phyloP scores from a whole-genome alignment of 768 basidiomycete genomes.

The Gyrodon lividus region DNA sequence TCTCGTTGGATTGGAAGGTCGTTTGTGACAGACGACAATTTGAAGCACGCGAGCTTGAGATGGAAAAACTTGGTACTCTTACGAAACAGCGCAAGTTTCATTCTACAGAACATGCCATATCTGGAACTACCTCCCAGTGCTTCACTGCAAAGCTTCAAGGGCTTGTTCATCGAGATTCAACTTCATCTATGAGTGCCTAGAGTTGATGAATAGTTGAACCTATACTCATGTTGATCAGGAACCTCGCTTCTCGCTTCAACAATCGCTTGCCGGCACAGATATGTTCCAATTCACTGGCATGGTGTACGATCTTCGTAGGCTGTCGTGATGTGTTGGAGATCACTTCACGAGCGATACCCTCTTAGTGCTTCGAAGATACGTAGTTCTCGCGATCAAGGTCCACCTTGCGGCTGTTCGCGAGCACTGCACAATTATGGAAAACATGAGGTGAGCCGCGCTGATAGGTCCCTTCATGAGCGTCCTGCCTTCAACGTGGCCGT shows the following conservation, averaged over 20 bases:
- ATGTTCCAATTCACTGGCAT: slow-evolving; percentile 4
- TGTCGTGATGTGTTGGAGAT: slow-evolving; percentile 25
- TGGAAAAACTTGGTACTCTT: background rate
- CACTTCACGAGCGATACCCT: slow-evolving; percentile 11
- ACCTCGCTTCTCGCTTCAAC: slow-evolving; percentile 6
- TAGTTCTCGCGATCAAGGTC: slow-evolving; percentile 34
- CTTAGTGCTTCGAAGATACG: slow-evolving; percentile 23
- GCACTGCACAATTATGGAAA: slow-evolving; percentile 34
- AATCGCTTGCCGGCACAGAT: slow-evolving; percentile 14
- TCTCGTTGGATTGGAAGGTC: background rate
- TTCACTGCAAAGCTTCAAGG: background rate
- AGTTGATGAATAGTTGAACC: background rate
- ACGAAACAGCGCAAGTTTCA: background rate
- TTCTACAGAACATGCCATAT: slow-evolving; percentile 29
- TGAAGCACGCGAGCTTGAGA: background rate
- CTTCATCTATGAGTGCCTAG: background rate
- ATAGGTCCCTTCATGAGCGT: slow-evolving; percentile 30
- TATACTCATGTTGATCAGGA: slow-evolving; percentile 7
- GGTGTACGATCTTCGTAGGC: slow-evolving; percentile 13
- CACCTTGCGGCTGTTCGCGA: slow-evolving; percentile 33
- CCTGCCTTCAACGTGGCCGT: slow-evolving; percentile 34
- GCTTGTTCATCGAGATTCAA: background rate
- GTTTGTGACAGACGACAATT: background rate
- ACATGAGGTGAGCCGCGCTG: slow-evolving; percentile 38
- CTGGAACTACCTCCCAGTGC: slow-evolving; percentile 13